A percentile compares a stretch with the other conserved stretches of the same genome.
These are phyloP conservation scores for Linderniella brevidens DNA, from an alignment of 257 asterid species.

Conservation along the genomic window DNA sequence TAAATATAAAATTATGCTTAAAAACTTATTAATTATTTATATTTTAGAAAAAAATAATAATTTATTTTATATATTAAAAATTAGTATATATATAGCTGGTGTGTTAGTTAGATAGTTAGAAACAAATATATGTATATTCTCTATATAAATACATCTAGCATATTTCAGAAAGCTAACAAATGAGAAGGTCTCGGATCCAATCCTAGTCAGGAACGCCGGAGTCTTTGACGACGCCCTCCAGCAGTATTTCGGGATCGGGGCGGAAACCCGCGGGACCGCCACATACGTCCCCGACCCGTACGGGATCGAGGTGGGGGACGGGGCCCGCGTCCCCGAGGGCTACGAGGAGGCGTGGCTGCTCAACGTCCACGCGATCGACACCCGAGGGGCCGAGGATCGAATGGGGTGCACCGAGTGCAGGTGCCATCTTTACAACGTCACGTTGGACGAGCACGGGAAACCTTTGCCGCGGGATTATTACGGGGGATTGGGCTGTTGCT, in stretches of 20 bases:
- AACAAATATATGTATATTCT: no score
- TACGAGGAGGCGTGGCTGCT: conserved; percentile 1
- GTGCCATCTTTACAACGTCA: conserved; percentile 57
- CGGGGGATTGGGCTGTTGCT: not conserved
- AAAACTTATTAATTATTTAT: no score
- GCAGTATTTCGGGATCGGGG: conserved; percentile 78
- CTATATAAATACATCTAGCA: conserved; percentile 18
- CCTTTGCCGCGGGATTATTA: conserved; percentile 20
- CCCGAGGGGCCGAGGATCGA: conserved; percentile 1
- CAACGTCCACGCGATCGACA: conserved; percentile 2
- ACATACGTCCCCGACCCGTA: conserved; percentile 26
- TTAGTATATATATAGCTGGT: no score
- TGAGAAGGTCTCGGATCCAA: conserved; percentile 16
- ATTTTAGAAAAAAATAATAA: no score
- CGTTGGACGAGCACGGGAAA: conserved; percentile 21
- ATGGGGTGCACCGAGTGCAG: conserved; percentile 16
- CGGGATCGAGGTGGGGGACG: not conserved
- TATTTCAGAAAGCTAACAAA: no score
- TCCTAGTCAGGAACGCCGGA: conserved; percentile 30
- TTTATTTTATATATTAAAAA: no score
- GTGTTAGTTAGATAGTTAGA: no score
- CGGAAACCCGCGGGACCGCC: conserved; percentile 64
- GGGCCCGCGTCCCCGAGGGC: not conserved
- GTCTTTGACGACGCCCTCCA: conserved; percentile 29
- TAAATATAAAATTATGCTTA: no score